These are phyloP conservation scores for Primulina tabacum DNA, from an alignment of 257 asterid genomes.

Conservation along the genomic window DNA sequence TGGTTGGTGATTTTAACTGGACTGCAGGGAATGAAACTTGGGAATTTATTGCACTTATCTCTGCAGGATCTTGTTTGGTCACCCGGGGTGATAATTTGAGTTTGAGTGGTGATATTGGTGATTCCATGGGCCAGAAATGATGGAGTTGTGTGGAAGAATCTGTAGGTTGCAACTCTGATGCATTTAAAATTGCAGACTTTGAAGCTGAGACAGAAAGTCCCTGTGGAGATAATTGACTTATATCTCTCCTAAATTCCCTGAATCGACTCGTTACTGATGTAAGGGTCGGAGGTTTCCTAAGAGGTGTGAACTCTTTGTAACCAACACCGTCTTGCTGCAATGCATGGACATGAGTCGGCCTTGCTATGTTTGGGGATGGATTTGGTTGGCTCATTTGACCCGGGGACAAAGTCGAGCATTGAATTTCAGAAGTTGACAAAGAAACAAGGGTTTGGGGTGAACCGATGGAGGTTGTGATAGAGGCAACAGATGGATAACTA, in stretches of 20 bases:
- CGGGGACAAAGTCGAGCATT: conserved; percentile 1
- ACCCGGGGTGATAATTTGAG: conserved; percentile 13
- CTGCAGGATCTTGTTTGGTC: conserved; percentile 11
- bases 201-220: conserved; percentile 11
- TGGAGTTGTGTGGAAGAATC: conserved; percentile 12
- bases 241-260: conserved; percentile 21
- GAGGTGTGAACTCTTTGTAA: conserved; percentile 9
- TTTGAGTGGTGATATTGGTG: conserved; percentile 29
- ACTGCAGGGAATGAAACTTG: conserved; percentile 13
- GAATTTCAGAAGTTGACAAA: conserved; percentile 20
- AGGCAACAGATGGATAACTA: not conserved
- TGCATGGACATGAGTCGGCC: conserved; percentile 11
- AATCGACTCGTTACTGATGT: conserved; percentile 21
- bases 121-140: conserved; percentile 22
- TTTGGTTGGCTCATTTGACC: too few species aligned
- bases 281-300: conserved; percentile 32
- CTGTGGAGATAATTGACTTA: conserved; percentile 22
- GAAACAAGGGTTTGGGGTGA: conserved; percentile 22
- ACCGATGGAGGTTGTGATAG: conserved; percentile 1
- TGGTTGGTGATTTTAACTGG: conserved; percentile 20
- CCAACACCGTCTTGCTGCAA: conserved; percentile 6
- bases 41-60: conserved; percentile 10
- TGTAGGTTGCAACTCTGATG: conserved; percentile 13
- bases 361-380: not conserved
- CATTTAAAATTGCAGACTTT: not conserved